These are phyloP conservation scores for Cutaneotrichosporon cavernicola DNA, from an alignment of 1,284 basidiomycete genomes.

Conservation along the genomic window DNA sequence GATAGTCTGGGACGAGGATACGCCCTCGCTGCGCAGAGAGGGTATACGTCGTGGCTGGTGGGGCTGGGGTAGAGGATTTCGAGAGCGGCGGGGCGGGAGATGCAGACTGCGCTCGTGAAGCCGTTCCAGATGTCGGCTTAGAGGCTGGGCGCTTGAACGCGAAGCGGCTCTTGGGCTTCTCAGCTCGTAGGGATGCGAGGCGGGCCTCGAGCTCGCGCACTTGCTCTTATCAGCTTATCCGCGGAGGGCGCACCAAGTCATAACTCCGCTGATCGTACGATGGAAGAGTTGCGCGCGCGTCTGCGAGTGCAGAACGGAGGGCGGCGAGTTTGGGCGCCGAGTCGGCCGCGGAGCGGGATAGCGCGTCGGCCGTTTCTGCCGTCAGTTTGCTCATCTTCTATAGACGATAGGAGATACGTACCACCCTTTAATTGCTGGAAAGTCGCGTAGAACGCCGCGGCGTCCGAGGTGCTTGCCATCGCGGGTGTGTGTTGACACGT, in stretches of 20 bases:
- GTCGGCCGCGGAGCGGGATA: neutral
- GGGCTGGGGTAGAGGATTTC: slow-evolving; percentile 21
- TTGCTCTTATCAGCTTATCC: slow-evolving; percentile 56
- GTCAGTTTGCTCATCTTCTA: slow-evolving; percentile 1
- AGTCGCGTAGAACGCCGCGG: slow-evolving; percentile 30
- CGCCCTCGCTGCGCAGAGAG: slow-evolving; percentile 56
- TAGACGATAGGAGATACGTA: neutral
- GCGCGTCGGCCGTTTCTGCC: slow-evolving; percentile 3
- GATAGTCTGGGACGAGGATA: slow-evolving; percentile 3
- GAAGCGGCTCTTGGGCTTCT: slow-evolving; percentile 63
- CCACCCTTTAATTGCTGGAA: slow-evolving; percentile 27
- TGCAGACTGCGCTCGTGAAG: slow-evolving; percentile 20
- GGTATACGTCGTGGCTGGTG: slow-evolving; percentile 30
- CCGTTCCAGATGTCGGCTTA: neutral
- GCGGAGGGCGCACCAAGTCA: slow-evolving; percentile 60
- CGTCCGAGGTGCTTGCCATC: slow-evolving; percentile 23
- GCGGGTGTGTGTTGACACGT: neutral
- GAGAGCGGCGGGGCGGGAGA: slow-evolving; percentile 25
- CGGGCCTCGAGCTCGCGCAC: slow-evolving; percentile 60
- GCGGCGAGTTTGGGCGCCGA: slow-evolving; percentile 12
- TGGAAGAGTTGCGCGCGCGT: slow-evolving; percentile 64
- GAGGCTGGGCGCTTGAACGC: slow-evolving; percentile 59
- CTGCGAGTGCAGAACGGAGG: slow-evolving; percentile 55
- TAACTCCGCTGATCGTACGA: slow-evolving; percentile 71
- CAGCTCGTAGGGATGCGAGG: slow-evolving; percentile 58